Percentiles rank a stretch among this genome's conserved stretches.
These are phyloP conservation scores for Phytophthora uliginosa DNA, from an alignment of 352 stramenopile species.

Conservation along the genomic window DNA sequence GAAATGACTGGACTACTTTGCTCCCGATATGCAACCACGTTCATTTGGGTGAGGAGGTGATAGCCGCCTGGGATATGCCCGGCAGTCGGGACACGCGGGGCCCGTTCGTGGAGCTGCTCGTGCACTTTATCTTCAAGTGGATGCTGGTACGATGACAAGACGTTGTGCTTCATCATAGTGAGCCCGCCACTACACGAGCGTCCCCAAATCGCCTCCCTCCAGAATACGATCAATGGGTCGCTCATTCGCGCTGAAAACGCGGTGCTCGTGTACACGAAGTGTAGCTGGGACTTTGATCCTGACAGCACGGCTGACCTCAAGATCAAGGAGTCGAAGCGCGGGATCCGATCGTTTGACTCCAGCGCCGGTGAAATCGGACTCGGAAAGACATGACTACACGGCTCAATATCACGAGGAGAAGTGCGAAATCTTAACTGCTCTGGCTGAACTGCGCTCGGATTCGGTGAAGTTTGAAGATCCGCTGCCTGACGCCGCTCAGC, in stretches of 20 bases:
- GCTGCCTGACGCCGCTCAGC: conserved; percentile 11
- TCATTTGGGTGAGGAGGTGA: not conserved
- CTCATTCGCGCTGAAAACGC: conserved; percentile 30
- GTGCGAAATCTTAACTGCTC: conserved; percentile 2
- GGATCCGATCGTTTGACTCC: conserved; percentile 27
- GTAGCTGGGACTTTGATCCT: conserved; percentile 29
- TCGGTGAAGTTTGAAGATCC: conserved; percentile 10
- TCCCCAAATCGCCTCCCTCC: conserved; percentile 8
- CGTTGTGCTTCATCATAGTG: conserved; percentile 29
- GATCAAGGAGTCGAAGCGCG: conserved; percentile 12
- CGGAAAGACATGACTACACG: conserved; percentile 22
- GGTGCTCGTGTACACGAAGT: conserved; percentile 40
- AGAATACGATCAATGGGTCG: conserved; percentile 28
- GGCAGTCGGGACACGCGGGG: conserved; percentile 32
- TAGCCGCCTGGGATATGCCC: conserved; percentile 41
- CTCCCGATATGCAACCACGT: conserved; percentile 22
- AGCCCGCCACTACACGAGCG: conserved; percentile 26
- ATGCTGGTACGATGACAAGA: conserved; percentile 24
- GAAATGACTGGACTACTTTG: conserved; percentile 7
- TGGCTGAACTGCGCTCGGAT: not conserved
- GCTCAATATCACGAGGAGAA: conserved; percentile 4
- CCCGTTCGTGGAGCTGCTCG: conserved; percentile 28
- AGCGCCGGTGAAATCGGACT: not conserved
- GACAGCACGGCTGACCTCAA: conserved; percentile 28
- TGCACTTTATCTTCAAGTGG: conserved; percentile 31